Evolutionary conservation across 495 filamentous ascomycete genomes (phyloP).

Genomic region (Evernia prunastri): DNA sequence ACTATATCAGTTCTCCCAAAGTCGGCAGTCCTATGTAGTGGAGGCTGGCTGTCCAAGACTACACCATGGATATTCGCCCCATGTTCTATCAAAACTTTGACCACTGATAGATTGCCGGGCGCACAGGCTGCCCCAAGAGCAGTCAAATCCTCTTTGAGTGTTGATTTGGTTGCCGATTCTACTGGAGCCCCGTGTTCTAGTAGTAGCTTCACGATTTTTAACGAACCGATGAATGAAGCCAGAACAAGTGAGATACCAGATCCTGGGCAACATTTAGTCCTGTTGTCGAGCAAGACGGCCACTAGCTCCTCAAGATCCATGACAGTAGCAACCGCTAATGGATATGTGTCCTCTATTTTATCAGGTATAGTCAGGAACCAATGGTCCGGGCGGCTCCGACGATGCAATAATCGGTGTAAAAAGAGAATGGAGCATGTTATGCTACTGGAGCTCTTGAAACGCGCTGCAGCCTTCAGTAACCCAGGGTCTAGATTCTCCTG

Average conservation of each 20-base stretch:
- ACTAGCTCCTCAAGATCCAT: background rate
- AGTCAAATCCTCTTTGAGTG: background rate
- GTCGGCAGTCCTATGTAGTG: no score
- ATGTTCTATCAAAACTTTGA: background rate
- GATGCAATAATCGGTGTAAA: no score
- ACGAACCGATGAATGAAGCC: background rate
- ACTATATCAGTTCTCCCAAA: rapidly evolving
- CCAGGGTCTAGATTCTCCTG: background rate
- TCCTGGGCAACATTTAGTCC: background rate
- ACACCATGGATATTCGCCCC: background rate
- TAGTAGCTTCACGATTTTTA: background rate
- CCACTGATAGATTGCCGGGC: background rate
- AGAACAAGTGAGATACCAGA: background rate
- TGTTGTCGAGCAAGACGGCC: background rate
- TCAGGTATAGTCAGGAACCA: no score
- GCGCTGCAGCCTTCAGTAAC: background rate
- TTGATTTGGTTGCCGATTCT: rapidly evolving
- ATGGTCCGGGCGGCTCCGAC: no score
- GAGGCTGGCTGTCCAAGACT: background rate
- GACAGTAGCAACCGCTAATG: background rate
- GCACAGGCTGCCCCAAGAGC: background rate
- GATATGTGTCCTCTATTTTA: background rate
- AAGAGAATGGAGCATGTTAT: background rate
- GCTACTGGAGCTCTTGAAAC: background rate
- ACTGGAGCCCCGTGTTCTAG: background rate